A percentile compares a stretch with the other conserved stretches of the same genome.
phyloP scores from a whole-genome alignment of 768 basidiomycete species.

The Royoungia palumana region DNA sequence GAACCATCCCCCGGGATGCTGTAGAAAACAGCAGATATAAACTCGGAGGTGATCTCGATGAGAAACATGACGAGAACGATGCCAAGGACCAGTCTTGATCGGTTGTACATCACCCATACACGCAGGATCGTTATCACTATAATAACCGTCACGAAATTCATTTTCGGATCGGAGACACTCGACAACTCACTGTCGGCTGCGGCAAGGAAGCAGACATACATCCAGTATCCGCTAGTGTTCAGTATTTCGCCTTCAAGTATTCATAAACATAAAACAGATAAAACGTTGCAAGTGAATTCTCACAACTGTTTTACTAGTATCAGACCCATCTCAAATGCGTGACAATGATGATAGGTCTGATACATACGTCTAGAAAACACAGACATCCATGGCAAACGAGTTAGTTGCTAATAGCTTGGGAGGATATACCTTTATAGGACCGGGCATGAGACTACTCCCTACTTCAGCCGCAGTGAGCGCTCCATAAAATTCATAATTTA shows the following conservation, averaged over 20 bases:
- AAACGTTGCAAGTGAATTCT: not conserved
- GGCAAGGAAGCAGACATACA: not conserved
- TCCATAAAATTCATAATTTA: not conserved
- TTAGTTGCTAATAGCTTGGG: too few relatives aligned
- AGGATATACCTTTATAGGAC: not conserved
- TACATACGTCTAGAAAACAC: not conserved
- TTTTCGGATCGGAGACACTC: too few relatives aligned
- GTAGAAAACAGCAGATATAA: too few relatives aligned
- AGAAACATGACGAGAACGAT: not conserved
- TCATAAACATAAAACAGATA: not conserved
- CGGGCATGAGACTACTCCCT: not conserved
- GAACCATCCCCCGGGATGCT: too few relatives aligned
- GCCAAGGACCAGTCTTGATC: constrained; percentile 4
- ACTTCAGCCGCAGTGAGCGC: not conserved
- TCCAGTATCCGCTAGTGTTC: not conserved
- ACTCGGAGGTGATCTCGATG: not conserved
- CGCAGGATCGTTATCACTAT: constrained; percentile 3
- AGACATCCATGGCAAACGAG: not conserved
- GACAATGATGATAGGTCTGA: not conserved
- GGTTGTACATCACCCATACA: constrained; percentile 13
- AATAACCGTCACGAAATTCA: too few relatives aligned
- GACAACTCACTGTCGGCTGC: constrained; percentile 5
- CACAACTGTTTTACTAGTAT: constrained; percentile 1
- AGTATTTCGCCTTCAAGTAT: not conserved
- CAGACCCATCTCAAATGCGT: not conserved